A percentile compares a stretch with the other conserved stretches of the same genome.
Conservation (phyloP, 2,329 filamentous ascomycete genomes). For the Phaeosphaeria sp. region DNA sequence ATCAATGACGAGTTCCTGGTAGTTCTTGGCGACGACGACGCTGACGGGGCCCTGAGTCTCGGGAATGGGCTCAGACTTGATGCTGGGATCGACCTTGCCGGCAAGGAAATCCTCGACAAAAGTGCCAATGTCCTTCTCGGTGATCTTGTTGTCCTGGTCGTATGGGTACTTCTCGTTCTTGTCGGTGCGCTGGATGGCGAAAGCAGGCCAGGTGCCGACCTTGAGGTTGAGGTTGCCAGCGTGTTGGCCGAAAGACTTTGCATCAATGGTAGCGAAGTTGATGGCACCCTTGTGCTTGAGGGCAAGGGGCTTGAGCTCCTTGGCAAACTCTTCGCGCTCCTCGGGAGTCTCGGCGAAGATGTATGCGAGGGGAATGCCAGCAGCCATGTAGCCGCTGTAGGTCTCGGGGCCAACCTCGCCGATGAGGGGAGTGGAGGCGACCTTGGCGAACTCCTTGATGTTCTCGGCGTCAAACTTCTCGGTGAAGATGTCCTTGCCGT, state of each 20-base stretch:
- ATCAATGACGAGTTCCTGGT: constrained; percentile 89
- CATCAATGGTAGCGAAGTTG: constrained; percentile 98
- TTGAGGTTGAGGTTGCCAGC: constrained; percentile 97
- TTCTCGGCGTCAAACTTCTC: constrained; percentile 82
- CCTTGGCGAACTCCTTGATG: constrained; percentile 84
- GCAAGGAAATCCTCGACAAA: constrained; percentile 86
- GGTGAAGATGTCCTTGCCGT: constrained; percentile 86
- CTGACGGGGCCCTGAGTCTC: constrained; percentile 88
- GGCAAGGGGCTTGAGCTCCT: constrained; percentile 82
- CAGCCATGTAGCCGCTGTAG: constrained; percentile 91
- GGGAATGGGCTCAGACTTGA: constrained; percentile 98
- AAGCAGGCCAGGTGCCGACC: constrained; percentile 92
- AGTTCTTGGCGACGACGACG: constrained; percentile 90
- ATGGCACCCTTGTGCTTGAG: constrained; percentile 91
- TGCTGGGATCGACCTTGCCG: constrained; percentile 91
- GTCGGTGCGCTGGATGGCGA: constrained; percentile 92
- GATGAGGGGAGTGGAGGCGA: constrained; percentile 84
- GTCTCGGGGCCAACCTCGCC: constrained; percentile 97
- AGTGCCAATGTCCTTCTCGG: constrained; percentile 71
- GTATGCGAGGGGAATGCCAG: constrained; percentile 92
- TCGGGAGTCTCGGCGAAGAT: constrained; percentile 94
- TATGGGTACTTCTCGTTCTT: constrained; percentile 99
- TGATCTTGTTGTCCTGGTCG: constrained; percentile 82
- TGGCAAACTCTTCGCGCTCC: constrained; percentile 81
- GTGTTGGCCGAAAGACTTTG: constrained; percentile 91